Evolutionary conservation across 306 rosid species (phyloP), one percentile per base, ranked within the genome.

Genomic region (Cicer cuneatum): DNA sequence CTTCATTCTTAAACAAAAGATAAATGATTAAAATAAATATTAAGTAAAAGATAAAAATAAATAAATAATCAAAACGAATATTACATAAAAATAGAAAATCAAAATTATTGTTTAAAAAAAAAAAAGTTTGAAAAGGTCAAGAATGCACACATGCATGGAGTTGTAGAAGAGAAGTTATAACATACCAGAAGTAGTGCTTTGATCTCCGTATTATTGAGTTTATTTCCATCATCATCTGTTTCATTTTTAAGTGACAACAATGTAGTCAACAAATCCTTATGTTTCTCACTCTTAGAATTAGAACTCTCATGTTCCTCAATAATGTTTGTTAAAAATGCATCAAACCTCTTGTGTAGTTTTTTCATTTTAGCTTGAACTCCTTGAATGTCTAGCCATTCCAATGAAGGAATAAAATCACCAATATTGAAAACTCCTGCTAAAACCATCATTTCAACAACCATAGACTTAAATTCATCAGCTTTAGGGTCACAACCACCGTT

Each of bases 371-470:
- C 79, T 5, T 79, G 89, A 10, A 93, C 96, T 0, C 98, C 94
- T 72, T 83, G 89, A 40, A 93, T 65, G 71, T 93, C 98, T 0
- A 93, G 81, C 77, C 86, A 83, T 66, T 91, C 97, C 1, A 93
- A 71, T 0, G 84, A 74, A 0, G 98, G 96, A 46, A 91, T 80
- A 33, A 93, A 93, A 64, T 93, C 97, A 0, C 98, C 88, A 0
- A 92, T 78, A 79, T 91, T 89, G 75, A 91, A 86, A 68, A 83
- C 93, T 6, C 98, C 97, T 0, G 92, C 87, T 58, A 93, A 66
- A 5, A 83, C 90, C 98, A 93, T 91, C 56, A 85, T 29, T 58
- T 91, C 96, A 74, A 87, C 82, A 45, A 89, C 93, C 97, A 93
- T 93, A 0, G 71, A 41, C 54, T 91, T 91, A 66, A 91, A 93